These are phyloP conservation scores for Eremochloa ophiuroides DNA, from an alignment of 176 grass and related monocot species.

Conservation along the genomic window DNA sequence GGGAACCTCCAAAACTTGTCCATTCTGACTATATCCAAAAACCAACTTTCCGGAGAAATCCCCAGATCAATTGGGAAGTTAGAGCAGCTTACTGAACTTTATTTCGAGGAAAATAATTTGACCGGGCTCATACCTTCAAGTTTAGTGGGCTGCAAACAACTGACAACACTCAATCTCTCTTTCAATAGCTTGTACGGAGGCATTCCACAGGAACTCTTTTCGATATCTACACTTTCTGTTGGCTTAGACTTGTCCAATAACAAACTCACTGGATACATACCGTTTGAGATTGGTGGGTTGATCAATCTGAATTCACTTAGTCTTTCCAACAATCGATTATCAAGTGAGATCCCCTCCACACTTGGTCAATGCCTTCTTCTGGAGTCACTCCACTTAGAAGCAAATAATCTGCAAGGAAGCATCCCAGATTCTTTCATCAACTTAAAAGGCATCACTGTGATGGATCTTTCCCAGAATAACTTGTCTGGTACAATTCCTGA, in stretches of 20 bases:
- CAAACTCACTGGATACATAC: conserved; percentile 1
- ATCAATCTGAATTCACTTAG: too few species aligned
- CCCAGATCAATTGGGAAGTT: conserved; percentile 9
- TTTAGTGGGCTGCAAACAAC: neutral
- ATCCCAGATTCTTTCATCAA: conserved; percentile 12
- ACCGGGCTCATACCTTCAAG: neutral
- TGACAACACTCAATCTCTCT: conserved; percentile 26
- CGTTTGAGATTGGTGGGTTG: neutral
- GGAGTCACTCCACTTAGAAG: conserved; percentile 7
- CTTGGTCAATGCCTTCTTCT: conserved; percentile 20
- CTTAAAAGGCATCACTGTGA: conserved; percentile 3
- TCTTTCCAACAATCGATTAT: conserved; percentile 11
- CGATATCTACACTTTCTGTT: conserved; percentile 1
- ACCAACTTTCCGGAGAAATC: conserved; percentile 13
- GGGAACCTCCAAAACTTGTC: neutral
- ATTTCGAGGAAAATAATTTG: conserved; percentile 14
- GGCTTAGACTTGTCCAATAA: conserved; percentile 12
- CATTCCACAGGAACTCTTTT: neutral
- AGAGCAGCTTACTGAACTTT: neutral
- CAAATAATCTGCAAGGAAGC: conserved; percentile 13
- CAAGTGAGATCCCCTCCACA: conserved; percentile 17
- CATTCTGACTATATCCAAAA: neutral
- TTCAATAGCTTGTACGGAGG: conserved; percentile 2
- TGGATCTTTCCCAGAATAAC: conserved; percentile 45
- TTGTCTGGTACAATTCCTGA: conserved; percentile 26